A percentile compares a stretch with the other conserved stretches of the same genome.
Conservation (phyloP, 352 stramenopile species). For the Globisporangium camurandrum region DNA sequence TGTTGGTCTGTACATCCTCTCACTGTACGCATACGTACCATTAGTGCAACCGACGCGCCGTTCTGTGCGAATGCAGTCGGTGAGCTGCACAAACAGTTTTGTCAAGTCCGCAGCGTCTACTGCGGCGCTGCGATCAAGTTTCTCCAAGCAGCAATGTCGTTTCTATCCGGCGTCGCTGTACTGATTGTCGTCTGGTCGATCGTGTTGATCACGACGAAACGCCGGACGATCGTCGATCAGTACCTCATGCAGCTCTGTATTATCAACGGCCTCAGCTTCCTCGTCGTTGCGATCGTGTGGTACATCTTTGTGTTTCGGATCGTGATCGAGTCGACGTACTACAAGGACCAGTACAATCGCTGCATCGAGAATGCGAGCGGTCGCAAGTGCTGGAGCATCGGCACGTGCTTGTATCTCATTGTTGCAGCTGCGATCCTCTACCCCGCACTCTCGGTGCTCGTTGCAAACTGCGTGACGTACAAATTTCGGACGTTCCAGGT, state of each 20-base stretch:
- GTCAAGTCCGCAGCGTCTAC: conserved; percentile 62
- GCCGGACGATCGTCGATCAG: conserved; percentile 54
- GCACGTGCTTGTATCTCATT: conserved; percentile 47
- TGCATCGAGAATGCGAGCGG: conserved; percentile 46
- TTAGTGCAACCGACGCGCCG: conserved; percentile 20
- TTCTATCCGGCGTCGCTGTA: conserved; percentile 38
- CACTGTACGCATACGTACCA: no score
- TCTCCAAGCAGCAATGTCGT: conserved; percentile 46
- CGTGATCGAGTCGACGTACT: conserved; percentile 66
- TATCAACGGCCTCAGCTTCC: conserved; percentile 37
- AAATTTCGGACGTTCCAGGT: conserved; percentile 56
- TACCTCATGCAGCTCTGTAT: conserved; percentile 73
- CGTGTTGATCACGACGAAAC: conserved; percentile 37
- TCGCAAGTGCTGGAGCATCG: conserved; percentile 72
- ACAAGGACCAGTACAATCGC: conserved; percentile 72
- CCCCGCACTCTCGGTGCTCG: conserved; percentile 46
- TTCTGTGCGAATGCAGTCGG: conserved; percentile 49
- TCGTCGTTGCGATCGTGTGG: conserved; percentile 45
- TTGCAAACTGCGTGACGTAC: conserved; percentile 45
- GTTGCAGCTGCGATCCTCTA: conserved; percentile 48
- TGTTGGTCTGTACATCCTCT: no score
- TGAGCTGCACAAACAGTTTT: conserved; percentile 71
- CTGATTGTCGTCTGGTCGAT: conserved; percentile 43
- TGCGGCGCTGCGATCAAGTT: conserved; percentile 50
- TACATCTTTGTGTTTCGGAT: conserved; percentile 60